A percentile compares a stretch with the other conserved stretches of the same genome.
These are phyloP conservation scores for Tricholoma sp. DNA, from an alignment of 768 basidiomycete species.

Conservation along the genomic window DNA sequence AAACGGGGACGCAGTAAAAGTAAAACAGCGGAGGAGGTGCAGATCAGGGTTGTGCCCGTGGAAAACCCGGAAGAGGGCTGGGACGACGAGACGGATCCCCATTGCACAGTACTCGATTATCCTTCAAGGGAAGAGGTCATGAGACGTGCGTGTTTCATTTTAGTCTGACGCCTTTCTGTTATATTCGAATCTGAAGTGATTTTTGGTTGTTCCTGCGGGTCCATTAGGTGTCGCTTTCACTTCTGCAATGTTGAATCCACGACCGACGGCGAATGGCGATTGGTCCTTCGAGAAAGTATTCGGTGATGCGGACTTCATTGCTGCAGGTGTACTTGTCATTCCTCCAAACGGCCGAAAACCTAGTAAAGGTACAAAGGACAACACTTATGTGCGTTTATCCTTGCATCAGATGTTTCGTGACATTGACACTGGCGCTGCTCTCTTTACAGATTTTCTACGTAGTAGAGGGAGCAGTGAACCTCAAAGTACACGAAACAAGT, in stretches of 20 bases:
- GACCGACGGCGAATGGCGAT: neutral
- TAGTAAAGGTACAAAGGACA: slow-evolving; percentile 87
- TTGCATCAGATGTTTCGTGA: neutral
- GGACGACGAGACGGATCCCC: slow-evolving; percentile 72
- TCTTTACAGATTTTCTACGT: slow-evolving; percentile 48
- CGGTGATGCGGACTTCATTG: slow-evolving; percentile 87
- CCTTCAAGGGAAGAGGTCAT: slow-evolving; percentile 53
- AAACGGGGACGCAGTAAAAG: slow-evolving; percentile 52
- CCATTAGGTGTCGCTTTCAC: slow-evolving; percentile 75
- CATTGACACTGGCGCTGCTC: neutral
- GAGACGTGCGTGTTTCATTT: slow-evolving; percentile 53
- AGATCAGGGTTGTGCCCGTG: slow-evolving; percentile 19
- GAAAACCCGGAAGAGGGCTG: slow-evolving; percentile 71
- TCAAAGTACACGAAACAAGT: slow-evolving; percentile 74
- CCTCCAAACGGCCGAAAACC: slow-evolving; percentile 77
- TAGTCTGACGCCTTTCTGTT: neutral
- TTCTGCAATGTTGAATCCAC: slow-evolving; percentile 3
- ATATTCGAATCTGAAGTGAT: slow-evolving; percentile 5
- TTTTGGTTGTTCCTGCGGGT: neutral
- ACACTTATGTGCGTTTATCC: slow-evolving; percentile 46
- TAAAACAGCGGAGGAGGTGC: slow-evolving; percentile 45
- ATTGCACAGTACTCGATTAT: slow-evolving; percentile 67
- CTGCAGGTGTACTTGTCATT: slow-evolving; percentile 83
- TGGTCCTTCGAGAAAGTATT: slow-evolving; percentile 94
- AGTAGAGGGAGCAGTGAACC: slow-evolving; percentile 82